Evolutionary conservation across 225 moss, liverwort and hornwort genomes (phyloP), one percentile per base, ranked within the genome.

Genomic region (Climacium dendroides): DNA sequence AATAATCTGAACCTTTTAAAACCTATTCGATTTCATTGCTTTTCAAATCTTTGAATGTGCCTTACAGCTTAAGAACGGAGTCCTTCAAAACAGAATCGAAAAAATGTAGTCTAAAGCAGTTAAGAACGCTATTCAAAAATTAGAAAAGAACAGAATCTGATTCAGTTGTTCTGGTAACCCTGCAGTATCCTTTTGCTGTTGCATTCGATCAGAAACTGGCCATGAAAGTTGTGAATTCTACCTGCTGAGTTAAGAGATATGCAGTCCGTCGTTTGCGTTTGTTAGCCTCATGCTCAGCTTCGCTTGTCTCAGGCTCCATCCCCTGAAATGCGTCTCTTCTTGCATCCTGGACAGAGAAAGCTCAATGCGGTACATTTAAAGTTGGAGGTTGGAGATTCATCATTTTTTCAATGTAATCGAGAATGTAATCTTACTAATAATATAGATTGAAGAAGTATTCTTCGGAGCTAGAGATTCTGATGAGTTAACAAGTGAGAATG

Each of bases 211-310:
- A 54, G 65, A 64, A 64, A 62, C 5, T 50, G 53, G 65, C 55
- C 78, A 53, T 59, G 61, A 29, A 39, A 58, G 43, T 50, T 70
- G 65, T 17, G 62, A 52, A 23, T 18, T 52, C 12, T 90, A 97
- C 96, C 96, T 97, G 93, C 85, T 95, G 91, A 87, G 95, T 95
- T 70, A 96, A 92, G 47, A 92, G 93, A 82, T 95, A 94, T 10
- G 95, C 92, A 85, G 91, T 93, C 17, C 93, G 93, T 76, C 94
- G 87, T 92, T 94, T 94, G 48, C 93, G 92, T 92, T 94, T 95
- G 45, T 92, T 91, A 67, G 93, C 90, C 54, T 93, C 95, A 71
- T 74, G 86, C 52, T 94, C 95, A 63, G 86, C 80, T 81, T 91
- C 93, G 34, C 89, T 91, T 70, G 89, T 79, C 74, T 91, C 91